Base-by-base conservation (phyloP, 208 protist genomes). In the Crithidia thermophila region DNA sequence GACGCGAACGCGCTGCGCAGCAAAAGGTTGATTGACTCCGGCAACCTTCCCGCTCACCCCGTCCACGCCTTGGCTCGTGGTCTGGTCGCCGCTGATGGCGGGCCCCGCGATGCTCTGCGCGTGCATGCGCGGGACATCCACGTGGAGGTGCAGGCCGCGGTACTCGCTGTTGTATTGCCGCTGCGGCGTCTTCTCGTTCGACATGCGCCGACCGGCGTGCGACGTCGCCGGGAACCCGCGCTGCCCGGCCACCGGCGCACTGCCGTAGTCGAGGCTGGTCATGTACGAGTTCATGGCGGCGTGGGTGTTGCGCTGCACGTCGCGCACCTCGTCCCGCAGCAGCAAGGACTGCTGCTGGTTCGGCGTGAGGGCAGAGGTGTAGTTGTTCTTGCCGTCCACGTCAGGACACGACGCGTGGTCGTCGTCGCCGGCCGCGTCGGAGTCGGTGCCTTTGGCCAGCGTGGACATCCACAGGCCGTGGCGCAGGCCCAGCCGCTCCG, bases 191-290 rank as follows among this genome's bases (percentile, higher is more conserved):
- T 42, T 21, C 33, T 62, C 57, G 51, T 30, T 57, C 36, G 25
- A 42, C 20, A 11, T 18, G 31, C 37, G 10, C 36, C 28, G 43
- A 14, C 30, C 30, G 21, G 16, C 21, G 1, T 46, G 33, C 34
- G 49, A 27, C n/a, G 34, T 6, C 1, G 25, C 27, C 3, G 21
- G 5, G 20, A 23, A 51, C 20, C 47, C 34, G 6, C 27, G 47
- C 55, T 40, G 34, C 28, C 21, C 20, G 1, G 49, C 27, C 1
- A 47, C 39, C 0, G 66, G 56, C 1, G 39, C 39, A 6, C 18
- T 43, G 34, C 73, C 67, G 40, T 62, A 79, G 56, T 79, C 73
- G 4, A 79, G 67, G 23, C 68, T 67, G n/a, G 60, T 57, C 61
- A 79, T 61, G 56, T 79, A 79, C 1, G 57, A 23, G 27, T 25